A percentile compares a stretch with the other conserved stretches of the same genome.
phyloP scores from a whole-genome alignment of 148 eudicot species.

The Salicornia ramosissima region DNA sequence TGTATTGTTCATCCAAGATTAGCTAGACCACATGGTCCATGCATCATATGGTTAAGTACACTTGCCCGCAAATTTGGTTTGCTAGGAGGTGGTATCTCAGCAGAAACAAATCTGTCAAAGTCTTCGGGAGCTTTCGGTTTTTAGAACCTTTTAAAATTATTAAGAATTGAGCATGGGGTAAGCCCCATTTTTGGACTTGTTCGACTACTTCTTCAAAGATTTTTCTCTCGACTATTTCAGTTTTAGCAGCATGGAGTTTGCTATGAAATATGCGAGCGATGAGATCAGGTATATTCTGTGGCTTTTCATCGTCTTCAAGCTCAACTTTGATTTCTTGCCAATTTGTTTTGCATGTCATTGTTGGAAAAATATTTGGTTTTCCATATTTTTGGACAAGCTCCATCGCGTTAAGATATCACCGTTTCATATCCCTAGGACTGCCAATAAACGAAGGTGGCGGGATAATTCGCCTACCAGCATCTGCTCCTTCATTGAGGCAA shows the following conservation, averaged over 20 bases:
- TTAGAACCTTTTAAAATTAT: neutral
- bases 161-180: neutral
- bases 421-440: neutral
- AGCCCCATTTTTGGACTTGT: neutral
- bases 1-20: neutral
- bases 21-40: neutral
- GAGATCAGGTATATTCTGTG: neutral
- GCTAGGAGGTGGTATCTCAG: neutral
- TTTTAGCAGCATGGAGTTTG: neutral
- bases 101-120: neutral
- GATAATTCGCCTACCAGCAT: too few species aligned
- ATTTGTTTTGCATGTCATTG: neutral
- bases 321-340: neutral
- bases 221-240: neutral
- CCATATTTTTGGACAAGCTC: too few species aligned
- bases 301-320: neutral
- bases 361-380: neutral
- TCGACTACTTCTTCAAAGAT: neutral
- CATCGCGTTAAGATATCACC: slow-evolving; percentile 4
- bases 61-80: neutral
- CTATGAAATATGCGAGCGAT: neutral
- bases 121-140: too few species aligned
- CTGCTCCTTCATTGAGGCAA: neutral
- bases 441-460: slow-evolving; percentile 11
- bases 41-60: neutral